A percentile compares a stretch with the other conserved stretches of the same genome.
Evolutionary conservation across 1,284 basidiomycete genomes (phyloP).

Genomic region (Leccinum subatratum): DNA sequence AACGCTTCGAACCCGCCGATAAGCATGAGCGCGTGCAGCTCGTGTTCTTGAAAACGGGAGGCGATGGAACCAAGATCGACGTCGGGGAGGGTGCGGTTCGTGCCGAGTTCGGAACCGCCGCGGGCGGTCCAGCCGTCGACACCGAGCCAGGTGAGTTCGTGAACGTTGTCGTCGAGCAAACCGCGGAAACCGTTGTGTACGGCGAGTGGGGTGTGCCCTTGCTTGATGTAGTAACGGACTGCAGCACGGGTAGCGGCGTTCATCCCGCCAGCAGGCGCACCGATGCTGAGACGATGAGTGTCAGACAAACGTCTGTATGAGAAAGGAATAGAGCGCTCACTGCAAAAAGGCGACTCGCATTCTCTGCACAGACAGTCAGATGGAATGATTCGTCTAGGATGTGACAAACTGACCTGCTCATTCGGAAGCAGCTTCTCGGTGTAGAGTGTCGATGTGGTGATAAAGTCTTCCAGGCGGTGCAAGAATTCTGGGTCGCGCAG

Average conservation of each 20-base stretch:
- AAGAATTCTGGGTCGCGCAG: conserved; percentile 89
- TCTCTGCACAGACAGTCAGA: conserved; percentile 42
- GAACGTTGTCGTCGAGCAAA: conserved; percentile 83
- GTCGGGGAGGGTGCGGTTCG: conserved; percentile 85
- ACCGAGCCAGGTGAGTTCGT: conserved; percentile 89
- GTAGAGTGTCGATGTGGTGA: conserved; percentile 64
- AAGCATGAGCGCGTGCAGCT: conserved; percentile 78
- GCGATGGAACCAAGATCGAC: conserved; percentile 84
- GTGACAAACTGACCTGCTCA: conserved; percentile 43
- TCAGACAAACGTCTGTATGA: neutral
- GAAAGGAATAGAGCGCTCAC: conserved; percentile 44
- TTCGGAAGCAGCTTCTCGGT: conserved; percentile 59
- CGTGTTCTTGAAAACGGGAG: conserved; percentile 83
- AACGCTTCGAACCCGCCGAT: conserved; percentile 98
- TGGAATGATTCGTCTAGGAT: conserved; percentile 5
- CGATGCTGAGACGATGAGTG: conserved; percentile 55
- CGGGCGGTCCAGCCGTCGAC: conserved; percentile 96
- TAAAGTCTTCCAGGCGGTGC: conserved; percentile 84
- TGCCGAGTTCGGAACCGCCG: conserved; percentile 97
- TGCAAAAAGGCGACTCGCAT: conserved; percentile 91
- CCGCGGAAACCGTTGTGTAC: conserved; percentile 97
- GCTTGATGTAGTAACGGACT: conserved; percentile 87
- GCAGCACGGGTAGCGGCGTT: conserved; percentile 95
- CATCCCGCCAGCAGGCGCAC: conserved; percentile 98
- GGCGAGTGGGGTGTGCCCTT: conserved; percentile 87